These are phyloP conservation scores for Aspergillus nanangensis DNA, from an alignment of 495 filamentous ascomycete species.

Conservation along the genomic window DNA sequence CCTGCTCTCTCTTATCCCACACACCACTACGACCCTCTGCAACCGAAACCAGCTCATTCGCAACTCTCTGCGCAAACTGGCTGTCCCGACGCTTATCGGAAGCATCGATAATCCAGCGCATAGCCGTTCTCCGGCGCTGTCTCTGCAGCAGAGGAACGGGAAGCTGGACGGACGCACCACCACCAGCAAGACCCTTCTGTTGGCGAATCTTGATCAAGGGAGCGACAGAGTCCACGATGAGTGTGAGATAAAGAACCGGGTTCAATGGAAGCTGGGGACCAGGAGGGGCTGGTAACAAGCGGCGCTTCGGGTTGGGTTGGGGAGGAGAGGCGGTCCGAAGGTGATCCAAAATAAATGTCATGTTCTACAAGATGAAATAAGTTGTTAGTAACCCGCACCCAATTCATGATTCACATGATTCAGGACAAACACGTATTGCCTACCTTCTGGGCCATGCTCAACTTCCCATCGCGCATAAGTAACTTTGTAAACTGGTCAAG, in stretches of 20 bases:
- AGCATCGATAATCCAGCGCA: constrained; percentile 83
- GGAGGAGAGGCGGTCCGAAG: constrained; percentile 83
- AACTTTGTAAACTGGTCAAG: constrained; percentile 83
- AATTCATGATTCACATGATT: no score
- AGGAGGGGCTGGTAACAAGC: constrained; percentile 69
- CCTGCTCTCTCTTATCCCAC: constrained; percentile 70
- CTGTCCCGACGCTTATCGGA: constrained; percentile 65
- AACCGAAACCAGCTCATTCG: constrained; percentile 81
- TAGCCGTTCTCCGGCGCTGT: constrained; percentile 71
- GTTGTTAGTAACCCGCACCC: not conserved
- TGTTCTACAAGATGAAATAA: constrained; percentile 53
- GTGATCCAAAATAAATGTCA: constrained; percentile 77
- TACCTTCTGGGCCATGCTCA: constrained; percentile 78
- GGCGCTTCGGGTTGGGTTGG: constrained; percentile 57
- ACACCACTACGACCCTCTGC: constrained; percentile 79
- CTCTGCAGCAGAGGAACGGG: constrained; percentile 70
- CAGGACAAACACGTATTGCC: constrained; percentile 5
- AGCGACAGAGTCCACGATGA: constrained; percentile 95
- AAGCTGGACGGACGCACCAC: constrained; percentile 77
- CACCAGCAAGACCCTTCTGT: constrained; percentile 75
- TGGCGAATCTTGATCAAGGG: constrained; percentile 75
- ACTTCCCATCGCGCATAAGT: constrained; percentile 85
- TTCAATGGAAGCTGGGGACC: constrained; percentile 70
- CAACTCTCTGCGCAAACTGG: constrained; percentile 71
- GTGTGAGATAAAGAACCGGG: constrained; percentile 71